Conservation (phyloP, 176 grass and related monocot species). For the Paspalum notatum region DNA sequence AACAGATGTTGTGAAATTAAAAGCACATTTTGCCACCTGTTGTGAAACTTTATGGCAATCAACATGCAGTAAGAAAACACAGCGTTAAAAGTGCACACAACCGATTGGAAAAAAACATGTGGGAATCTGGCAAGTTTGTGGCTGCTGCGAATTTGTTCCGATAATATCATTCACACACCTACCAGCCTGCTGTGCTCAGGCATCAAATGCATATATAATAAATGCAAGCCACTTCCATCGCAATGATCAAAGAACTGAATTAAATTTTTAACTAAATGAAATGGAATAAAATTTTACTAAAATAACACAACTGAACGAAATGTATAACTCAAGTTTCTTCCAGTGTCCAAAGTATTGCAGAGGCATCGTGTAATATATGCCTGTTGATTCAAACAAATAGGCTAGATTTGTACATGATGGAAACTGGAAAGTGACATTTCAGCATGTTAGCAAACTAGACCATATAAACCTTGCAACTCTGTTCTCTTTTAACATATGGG, state of each 20-base stretch:
- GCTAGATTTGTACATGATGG: not conserved
- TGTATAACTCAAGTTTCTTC: not conserved
- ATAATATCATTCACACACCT: not conserved
- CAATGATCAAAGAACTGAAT: not conserved
- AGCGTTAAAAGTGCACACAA: not conserved
- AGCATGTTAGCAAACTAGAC: not conserved
- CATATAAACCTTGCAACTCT: not conserved
- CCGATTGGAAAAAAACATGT: not conserved
- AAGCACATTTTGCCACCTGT: not conserved
- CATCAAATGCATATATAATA: not conserved
- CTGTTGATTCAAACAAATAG: not conserved
- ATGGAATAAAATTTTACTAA: not conserved
- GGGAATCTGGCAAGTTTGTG: not conserved
- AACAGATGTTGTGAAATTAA: not conserved
- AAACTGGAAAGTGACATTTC: not conserved
- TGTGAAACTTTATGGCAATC: not conserved
- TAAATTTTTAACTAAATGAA: not conserved
- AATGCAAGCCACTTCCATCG: not conserved
- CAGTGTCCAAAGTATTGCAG: slow-evolving; percentile 15
- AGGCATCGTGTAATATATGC: not conserved
- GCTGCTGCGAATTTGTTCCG: not conserved
- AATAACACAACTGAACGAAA: slow-evolving; percentile 16
- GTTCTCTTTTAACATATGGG: not conserved
- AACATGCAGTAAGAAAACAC: not conserved
- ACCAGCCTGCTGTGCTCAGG: not conserved